Conservation (phyloP, 2,329 filamentous ascomycete genomes). For the Drechslerella stenobrocha region DNA sequence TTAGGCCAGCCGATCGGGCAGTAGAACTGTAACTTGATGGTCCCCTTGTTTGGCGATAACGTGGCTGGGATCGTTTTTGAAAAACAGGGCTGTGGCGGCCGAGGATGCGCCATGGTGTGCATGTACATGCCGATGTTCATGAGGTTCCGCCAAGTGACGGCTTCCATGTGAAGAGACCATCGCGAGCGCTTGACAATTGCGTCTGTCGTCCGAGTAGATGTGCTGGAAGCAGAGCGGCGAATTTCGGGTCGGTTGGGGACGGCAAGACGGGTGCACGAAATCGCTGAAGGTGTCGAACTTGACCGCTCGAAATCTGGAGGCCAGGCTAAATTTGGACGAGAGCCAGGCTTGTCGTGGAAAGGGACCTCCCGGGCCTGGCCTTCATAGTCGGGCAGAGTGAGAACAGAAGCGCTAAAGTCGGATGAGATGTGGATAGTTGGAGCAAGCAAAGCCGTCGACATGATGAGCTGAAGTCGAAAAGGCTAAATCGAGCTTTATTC, state of each 20-base stretch:
- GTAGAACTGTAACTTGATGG: slow-evolving; percentile 65
- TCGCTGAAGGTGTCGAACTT: slow-evolving; percentile 17
- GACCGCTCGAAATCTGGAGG: slow-evolving; percentile 16
- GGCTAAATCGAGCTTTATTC: slow-evolving; percentile 5
- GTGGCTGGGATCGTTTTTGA: slow-evolving; percentile 62
- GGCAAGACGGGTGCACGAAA: slow-evolving; percentile 20
- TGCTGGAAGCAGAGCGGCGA: slow-evolving; percentile 41
- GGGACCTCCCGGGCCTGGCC: slow-evolving; percentile 2
- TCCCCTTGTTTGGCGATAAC: slow-evolving; percentile 58
- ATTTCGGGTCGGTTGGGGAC: slow-evolving; percentile 40
- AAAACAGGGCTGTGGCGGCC: slow-evolving; percentile 66
- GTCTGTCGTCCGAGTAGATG: slow-evolving; percentile 33
- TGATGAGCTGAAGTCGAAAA: slow-evolving; percentile 13
- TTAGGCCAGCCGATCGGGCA: slow-evolving; percentile 57
- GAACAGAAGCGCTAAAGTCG: slow-evolving; percentile 20
- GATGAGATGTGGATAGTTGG: slow-evolving; percentile 31
- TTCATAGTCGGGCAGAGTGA: slow-evolving; percentile 33
- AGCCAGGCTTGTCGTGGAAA: slow-evolving; percentile 17
- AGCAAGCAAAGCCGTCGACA: slow-evolving; percentile 10
- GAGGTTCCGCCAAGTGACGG: slow-evolving; percentile 68
- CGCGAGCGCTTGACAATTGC: slow-evolving; percentile 55
- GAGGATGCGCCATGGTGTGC: slow-evolving; percentile 65
- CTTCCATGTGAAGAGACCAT: slow-evolving; percentile 67
- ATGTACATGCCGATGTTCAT: slow-evolving; percentile 72
- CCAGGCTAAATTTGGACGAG: slow-evolving; percentile 14